A percentile compares a stretch with the other conserved stretches of the same genome.
phyloP scores from a whole-genome alignment of 495 filamentous ascomycete species.

The Penicillium steckii region DNA sequence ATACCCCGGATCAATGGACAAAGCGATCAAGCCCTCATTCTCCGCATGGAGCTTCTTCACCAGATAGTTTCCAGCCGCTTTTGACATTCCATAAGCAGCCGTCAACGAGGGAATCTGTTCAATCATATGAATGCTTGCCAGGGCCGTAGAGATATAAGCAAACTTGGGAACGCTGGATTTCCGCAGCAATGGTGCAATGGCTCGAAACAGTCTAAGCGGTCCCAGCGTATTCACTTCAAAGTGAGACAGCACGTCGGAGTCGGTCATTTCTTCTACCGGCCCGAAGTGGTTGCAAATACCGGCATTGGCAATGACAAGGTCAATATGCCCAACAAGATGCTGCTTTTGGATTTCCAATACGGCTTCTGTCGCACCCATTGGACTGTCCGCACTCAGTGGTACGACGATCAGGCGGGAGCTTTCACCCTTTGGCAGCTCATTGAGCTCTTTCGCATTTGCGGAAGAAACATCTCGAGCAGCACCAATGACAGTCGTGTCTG shows the following conservation, averaged over 20 bases:
- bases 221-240: slow-evolving; percentile 42
- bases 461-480: slow-evolving; percentile 32
- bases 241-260: slow-evolving; percentile 29
- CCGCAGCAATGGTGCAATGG: slow-evolving; percentile 26
- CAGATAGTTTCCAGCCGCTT: slow-evolving; percentile 40
- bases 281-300: slow-evolving; percentile 33
- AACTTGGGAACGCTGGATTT: slow-evolving; percentile 29
- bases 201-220: slow-evolving; percentile 36
- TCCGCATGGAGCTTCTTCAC: slow-evolving; percentile 37
- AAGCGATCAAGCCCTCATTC: slow-evolving; percentile 29
- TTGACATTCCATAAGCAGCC: slow-evolving; percentile 36
- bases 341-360: slow-evolving; percentile 2
- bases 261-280: slow-evolving; percentile 18
- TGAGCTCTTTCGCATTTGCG: slow-evolving; percentile 13
- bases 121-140: slow-evolving; percentile 26
- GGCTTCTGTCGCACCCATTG: slow-evolving; percentile 19
- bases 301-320: slow-evolving; percentile 52
- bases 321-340: slow-evolving; percentile 27
- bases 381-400: slow-evolving; percentile 18
- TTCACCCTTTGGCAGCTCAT: slow-evolving; percentile 19
- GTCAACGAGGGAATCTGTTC: slow-evolving; percentile 18
- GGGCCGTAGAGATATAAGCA: slow-evolving; percentile 30
- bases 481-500: slow-evolving; percentile 46
- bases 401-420: slow-evolving; percentile 37
- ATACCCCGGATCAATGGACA: slow-evolving; percentile 39